Evolutionary conservation across 257 asterid genomes (phyloP).

Genomic region (Solanum paucissectum): DNA sequence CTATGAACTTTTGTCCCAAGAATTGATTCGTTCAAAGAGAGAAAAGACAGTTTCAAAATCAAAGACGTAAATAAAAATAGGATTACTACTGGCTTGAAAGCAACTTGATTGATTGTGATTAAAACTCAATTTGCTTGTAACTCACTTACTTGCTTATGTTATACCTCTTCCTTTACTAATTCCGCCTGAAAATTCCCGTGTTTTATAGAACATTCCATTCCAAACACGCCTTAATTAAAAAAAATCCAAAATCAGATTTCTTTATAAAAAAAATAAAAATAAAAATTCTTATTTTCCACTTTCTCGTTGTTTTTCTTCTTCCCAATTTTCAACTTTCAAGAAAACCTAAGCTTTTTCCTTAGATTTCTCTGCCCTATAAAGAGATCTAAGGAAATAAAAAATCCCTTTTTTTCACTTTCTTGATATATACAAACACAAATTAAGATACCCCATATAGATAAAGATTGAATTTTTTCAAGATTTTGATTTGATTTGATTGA

Average conservation of each 20-base stretch:
- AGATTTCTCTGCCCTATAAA: neutral
- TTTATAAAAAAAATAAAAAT: neutral
- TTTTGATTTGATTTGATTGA: neutral
- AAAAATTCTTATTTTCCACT: neutral
- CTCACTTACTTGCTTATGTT: neutral
- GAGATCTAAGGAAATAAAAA: neutral
- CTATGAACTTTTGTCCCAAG: accelerated
- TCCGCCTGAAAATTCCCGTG: neutral
- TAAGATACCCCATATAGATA: neutral
- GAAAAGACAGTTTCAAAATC: no score
- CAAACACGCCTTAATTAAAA: neutral
- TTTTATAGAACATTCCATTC: neutral
- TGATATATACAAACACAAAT: neutral
- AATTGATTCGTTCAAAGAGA: neutral
- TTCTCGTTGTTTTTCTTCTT: neutral
- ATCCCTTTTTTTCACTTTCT: neutral
- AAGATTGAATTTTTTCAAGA: neutral
- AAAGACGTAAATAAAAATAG: no score
- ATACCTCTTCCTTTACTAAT: neutral
- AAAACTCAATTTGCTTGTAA: accelerated
- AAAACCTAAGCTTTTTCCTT: neutral
- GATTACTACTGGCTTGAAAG: neutral
- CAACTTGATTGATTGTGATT: neutral
- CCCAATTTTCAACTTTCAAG: neutral
- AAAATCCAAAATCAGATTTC: neutral